Base-by-base conservation (phyloP, 208 protist genomes). In the Naegleria gruberi region DNA sequence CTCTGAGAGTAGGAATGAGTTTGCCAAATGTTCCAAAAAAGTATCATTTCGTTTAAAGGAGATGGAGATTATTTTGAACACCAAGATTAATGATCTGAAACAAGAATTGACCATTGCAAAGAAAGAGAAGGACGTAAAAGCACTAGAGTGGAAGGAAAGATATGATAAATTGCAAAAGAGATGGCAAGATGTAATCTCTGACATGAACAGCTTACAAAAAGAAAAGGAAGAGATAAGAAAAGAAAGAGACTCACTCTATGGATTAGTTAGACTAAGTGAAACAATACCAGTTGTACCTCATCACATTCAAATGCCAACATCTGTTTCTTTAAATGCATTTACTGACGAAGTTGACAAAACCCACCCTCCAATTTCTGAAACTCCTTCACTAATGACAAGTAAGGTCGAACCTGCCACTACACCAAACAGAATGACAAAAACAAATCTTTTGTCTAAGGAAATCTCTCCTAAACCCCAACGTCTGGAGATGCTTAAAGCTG, bases 161-260 rank as follows among this genome's bases (percentile, higher is more conserved):
- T 87, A 87, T 51, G 83, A 87, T 45, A 87, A 87, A 51, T 40
- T 87, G 5, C 83, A 87, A 15, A 34, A 55, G 4, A 1, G 83
- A 41, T 87, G 83, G 83, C 51, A 41, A 15, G 83, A 87, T 15
- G 6, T 30, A 2, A 87, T 55, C 17, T 17, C 26, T 17, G 15
- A 46, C 41, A 41, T 87, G 83, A 15, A 19, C 17, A n/a, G 37
- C 6, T 87, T 87, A 55, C 83, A 87, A 87, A 40, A 55, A 23
- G 83, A 87, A 87, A 87, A 87, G 26, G 83, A 87, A 55, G 44
- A 46, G 55, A n/a, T 87, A 17, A 87, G 83, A 87, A n/a, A 40
- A 55, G n/a, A 87, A 19, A 46, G 83, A 87, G 83, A 87, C 40
- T 10, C 5, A 7, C 34, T 87, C 7, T 41, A 57, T 40, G 15